A percentile compares a stretch with the other conserved stretches of the same genome.
These are phyloP conservation scores for Trematosphaeria pertusa DNA, from an alignment of 2,329 filamentous ascomycete genomes.

Conservation along the genomic window DNA sequence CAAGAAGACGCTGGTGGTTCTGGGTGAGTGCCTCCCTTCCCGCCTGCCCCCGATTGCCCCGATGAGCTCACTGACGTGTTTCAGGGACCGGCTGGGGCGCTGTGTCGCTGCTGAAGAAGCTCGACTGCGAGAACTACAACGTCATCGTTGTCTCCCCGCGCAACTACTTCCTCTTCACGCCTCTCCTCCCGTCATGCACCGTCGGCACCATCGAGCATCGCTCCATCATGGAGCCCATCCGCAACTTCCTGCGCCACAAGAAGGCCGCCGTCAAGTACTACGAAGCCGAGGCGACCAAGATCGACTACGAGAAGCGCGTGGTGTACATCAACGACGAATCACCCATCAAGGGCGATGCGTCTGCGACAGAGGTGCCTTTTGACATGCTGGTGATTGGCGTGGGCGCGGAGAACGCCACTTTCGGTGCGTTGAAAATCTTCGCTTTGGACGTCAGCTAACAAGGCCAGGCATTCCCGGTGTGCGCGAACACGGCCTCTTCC, in stretches of 20 bases:
- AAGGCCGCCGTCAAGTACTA: conserved; percentile 93
- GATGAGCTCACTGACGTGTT: conserved; percentile 16
- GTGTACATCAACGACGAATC: conserved; percentile 91
- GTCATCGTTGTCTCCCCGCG: conserved; percentile 96
- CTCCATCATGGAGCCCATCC: conserved; percentile 99
- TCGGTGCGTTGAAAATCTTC: conserved; percentile 64
- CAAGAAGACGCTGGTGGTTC: conserved; percentile 97
- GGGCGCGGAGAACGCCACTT: conserved; percentile 97
- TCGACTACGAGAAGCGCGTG: conserved; percentile 89
- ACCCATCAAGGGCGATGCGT: conserved; percentile 83
- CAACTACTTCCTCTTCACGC: conserved; percentile 99
- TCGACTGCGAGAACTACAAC: conserved; percentile 99
- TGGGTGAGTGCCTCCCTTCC: conserved; percentile 67
- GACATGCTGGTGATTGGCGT: conserved; percentile 98
- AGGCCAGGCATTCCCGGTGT: conserved; percentile 81
- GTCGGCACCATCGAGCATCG: conserved; percentile 98
- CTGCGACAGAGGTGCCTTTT: conserved; percentile 88
- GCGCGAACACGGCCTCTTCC: conserved; percentile 92
- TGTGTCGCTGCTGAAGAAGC: conserved; percentile 95
- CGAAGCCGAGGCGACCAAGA: conserved; percentile 95
- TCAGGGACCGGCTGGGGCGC: conserved; percentile 95
- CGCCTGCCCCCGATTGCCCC: conserved; percentile 8
- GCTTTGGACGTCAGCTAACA: conserved; percentile 20
- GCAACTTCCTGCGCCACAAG: conserved; percentile 95
- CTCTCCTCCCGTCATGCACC: conserved; percentile 94